Conservation (phyloP, 2,329 filamentous ascomycete species). For the Talaromyces sp. region DNA sequence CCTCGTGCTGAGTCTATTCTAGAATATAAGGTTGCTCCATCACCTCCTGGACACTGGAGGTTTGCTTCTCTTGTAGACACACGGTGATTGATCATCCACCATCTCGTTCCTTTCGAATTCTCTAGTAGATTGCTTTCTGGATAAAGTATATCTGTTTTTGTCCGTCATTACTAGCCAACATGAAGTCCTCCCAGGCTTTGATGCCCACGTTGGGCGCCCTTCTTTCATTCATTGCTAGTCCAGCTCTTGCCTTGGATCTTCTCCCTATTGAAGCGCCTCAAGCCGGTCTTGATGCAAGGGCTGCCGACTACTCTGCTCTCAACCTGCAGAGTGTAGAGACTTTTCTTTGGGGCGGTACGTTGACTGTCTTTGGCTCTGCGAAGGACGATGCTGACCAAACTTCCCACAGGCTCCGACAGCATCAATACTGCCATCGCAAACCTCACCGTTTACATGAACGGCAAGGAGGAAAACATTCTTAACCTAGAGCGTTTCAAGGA, state of each 20-base stretch:
- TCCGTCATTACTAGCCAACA: not conserved
- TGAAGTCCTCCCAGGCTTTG: not conserved
- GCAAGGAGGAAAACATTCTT: slow-evolving; percentile 2
- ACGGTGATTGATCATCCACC: not conserved
- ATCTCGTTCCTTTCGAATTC: not conserved
- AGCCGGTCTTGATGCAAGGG: not conserved
- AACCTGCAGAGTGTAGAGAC: slow-evolving; percentile 4
- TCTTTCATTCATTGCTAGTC: not conserved
- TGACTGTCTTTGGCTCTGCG: not conserved
- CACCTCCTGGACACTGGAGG: not conserved
- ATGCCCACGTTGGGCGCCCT: not conserved
- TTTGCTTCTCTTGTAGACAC: not conserved
- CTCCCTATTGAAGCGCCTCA: not conserved
- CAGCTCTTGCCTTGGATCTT: slow-evolving; percentile 2
- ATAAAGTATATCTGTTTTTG: not conserved
- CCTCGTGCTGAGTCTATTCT: not conserved
- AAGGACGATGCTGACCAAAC: not conserved
- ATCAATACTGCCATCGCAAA: not conserved
- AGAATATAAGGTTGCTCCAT: not conserved
- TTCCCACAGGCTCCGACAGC: not conserved
- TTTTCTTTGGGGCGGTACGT: slow-evolving; percentile 7
- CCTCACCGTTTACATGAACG: slow-evolving; percentile 1
- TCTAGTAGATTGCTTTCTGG: not conserved
- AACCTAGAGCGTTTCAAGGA: slow-evolving; percentile 4
- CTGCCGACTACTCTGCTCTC: not conserved